phyloP scores from a whole-genome alignment of 257 asterid species.

The Solanum pinnatisectum region DNA sequence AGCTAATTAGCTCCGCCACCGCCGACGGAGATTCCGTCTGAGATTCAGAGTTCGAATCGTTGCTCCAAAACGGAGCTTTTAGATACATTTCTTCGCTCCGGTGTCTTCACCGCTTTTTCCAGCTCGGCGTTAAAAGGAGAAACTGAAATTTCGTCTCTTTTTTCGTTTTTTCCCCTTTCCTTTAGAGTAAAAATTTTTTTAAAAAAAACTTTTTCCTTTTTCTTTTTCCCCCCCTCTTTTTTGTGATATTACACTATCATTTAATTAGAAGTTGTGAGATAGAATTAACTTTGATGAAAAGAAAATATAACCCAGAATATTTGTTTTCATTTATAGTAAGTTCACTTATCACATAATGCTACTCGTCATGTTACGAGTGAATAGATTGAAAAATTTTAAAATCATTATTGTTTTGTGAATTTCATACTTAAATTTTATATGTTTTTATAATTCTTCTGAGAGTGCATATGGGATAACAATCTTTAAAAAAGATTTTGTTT shows the following conservation, averaged over 20 bases:
- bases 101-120: background rate
- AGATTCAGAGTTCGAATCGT: slow-evolving; percentile 24
- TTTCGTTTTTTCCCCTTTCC: background rate
- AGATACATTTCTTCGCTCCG: slow-evolving; percentile 42
- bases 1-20: slow-evolving; percentile 65
- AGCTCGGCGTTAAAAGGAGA: background rate
- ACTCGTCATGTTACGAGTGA: background rate
- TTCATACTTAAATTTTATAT: no score
- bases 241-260: background rate
- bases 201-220: no score
- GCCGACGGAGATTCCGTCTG: slow-evolving; percentile 40
- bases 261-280: background rate
- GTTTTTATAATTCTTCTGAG: background rate
- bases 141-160: background rate
- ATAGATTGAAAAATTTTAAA: background rate
- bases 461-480: background rate
- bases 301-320: background rate
- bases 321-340: background rate
- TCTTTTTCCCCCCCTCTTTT: no score
- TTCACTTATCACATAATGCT: background rate
- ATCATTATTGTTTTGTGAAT: no score
- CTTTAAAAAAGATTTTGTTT: background rate
- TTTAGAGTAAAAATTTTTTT: background rate
- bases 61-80: slow-evolving; percentile 87
- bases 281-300: no score